phyloP scores from a whole-genome alignment of 495 filamentous ascomycete species.

The Thozetella sp. region DNA sequence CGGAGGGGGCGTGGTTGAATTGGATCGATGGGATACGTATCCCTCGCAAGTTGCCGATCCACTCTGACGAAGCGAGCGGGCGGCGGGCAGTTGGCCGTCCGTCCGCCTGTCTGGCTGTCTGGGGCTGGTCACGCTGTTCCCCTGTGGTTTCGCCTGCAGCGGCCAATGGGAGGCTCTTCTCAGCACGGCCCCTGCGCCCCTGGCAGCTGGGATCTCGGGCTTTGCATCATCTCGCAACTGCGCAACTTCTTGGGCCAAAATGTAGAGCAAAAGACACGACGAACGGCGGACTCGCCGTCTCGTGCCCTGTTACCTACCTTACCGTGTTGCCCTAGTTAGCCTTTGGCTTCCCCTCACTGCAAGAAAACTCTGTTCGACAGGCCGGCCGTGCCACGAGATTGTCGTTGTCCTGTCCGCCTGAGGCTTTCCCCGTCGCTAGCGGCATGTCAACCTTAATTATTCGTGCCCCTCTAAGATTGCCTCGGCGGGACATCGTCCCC shows the following conservation, averaged over 20 bases:
- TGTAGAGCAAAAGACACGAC: too few relatives aligned
- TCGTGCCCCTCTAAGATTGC: too few relatives aligned
- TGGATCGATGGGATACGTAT: not conserved
- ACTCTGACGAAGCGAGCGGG: not conserved
- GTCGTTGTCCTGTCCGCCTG: not conserved
- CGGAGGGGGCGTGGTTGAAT: not conserved
- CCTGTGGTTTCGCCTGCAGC: not conserved
- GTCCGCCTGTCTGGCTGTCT: too few relatives aligned
- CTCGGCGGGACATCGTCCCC: too few relatives aligned
- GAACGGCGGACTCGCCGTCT: not conserved
- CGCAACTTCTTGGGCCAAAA: too few relatives aligned
- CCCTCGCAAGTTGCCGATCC: not conserved
- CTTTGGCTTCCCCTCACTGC: not conserved
- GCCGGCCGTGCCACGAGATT: not conserved
- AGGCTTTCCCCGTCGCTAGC: not conserved
- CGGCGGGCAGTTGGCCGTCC: not conserved
- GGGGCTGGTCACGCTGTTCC: not conserved
- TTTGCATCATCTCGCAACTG: not conserved
- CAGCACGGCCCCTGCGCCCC: not conserved
- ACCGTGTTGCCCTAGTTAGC: too few relatives aligned
- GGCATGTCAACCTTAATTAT: too few relatives aligned
- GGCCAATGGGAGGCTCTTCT: not conserved
- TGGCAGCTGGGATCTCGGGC: not conserved
- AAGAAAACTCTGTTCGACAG: not conserved
- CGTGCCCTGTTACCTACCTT: too few relatives aligned